Evolutionary conservation across 176 grass and related monocot species (phyloP).

Genomic region (Secale cereale): DNA sequence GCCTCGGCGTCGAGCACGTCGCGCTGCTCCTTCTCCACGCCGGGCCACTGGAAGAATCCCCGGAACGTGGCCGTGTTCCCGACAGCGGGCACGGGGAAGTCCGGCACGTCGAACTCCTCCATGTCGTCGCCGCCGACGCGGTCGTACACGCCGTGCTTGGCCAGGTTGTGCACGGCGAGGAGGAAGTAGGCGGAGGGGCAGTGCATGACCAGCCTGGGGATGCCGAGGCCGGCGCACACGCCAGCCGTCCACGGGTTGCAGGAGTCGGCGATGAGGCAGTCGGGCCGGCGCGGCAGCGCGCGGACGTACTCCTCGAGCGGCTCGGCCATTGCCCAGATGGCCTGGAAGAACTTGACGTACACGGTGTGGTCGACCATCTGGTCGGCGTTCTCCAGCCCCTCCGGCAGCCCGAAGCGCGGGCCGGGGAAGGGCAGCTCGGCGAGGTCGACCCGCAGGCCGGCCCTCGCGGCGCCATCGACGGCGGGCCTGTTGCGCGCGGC

Average conservation of each 20-base stretch:
- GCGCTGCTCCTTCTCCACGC: not conserved
- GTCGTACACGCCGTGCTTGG: not conserved
- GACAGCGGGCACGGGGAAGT: not conserved
- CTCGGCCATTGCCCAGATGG: not conserved
- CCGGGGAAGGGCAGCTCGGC: not conserved
- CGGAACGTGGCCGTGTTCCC: not conserved
- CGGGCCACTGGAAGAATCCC: not conserved
- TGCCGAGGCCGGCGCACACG: not conserved
- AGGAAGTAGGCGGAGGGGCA: slow-evolving; percentile 5
- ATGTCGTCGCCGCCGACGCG: not conserved
- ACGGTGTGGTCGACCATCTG: not conserved
- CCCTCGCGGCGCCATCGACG: not conserved
- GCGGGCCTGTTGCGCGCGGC: not conserved
- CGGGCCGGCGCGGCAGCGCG: not conserved
- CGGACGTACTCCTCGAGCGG: not conserved
- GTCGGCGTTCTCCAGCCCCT: slow-evolving; percentile 7
- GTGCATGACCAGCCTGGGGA: not conserved
- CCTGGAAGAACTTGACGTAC: not conserved
- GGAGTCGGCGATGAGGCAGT: slow-evolving; percentile 13
- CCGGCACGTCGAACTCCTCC: slow-evolving; percentile 1
- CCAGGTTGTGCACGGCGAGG: slow-evolving; percentile 7
- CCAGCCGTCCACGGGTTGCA: slow-evolving; percentile 1
- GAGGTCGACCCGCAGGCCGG: not conserved
- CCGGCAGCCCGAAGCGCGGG: not conserved
- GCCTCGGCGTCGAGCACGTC: not conserved